Base-by-base conservation (phyloP, 352 stramenopile genomes). In the Phytophthora citricola region DNA sequence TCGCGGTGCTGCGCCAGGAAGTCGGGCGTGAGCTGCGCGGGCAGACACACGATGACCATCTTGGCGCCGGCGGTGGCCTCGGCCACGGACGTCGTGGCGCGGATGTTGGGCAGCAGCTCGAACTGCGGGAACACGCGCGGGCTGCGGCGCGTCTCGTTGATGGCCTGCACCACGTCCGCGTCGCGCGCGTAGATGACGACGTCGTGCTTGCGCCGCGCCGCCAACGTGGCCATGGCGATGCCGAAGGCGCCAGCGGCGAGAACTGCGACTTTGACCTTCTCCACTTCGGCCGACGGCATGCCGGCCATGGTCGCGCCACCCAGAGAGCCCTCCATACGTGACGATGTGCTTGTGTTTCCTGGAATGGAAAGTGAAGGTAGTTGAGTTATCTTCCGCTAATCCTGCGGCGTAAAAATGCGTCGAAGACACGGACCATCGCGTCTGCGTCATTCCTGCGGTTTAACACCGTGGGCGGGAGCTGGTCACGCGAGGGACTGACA, bases 241-340 rank as follows among this genome's bases (percentile, higher is more conserved):
- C 95, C 97, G 76, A 99, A 99, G 58, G 98, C 96, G 26, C 97
- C 97, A 2, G 94, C 97, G 12, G 96, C 96, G 38, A 98, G 83
- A 56, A 97, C 90, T 5, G 86, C 79, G 47, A 96, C 82, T 60
- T 95, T 95, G 54, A 93, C 83, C 36, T 81, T 78, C 73, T 92
- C 83, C 36, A 90, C 80, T 31, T 91, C 82, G 10, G 82, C 85
- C 4, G 80, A 91, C 1, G 87, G 83, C 34, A 93, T 75, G 11
- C 87, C 83, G 5, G 85, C 82, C 75, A 91, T 81, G n/a, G 73
- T 87, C 24, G 78, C 70, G 24, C 76, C 76, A 31, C 72, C 38
- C 38, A 85, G 66, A 58, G 74, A 70, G 15, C 68, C 62, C 45
- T 89, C 78, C 81, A 85, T 87, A 20, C 17, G 17, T 20, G 17